Percentiles rank a stretch among this genome's conserved stretches.
Evolutionary conservation across 257 asterid genomes (phyloP).

Genomic region (Coffea canephora): DNA sequence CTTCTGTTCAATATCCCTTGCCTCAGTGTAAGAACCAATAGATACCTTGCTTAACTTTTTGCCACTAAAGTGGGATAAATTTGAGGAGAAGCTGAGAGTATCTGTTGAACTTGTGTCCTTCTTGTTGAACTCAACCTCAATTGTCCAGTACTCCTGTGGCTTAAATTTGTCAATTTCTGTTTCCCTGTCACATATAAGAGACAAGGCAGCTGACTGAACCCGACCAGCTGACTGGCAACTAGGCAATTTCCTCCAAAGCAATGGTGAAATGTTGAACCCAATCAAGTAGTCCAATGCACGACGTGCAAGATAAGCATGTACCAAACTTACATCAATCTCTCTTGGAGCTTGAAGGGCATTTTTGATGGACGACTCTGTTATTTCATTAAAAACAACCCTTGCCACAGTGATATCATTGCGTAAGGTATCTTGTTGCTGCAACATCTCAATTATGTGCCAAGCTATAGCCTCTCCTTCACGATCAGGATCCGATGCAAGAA

Average conservation of each 20-base stretch:
- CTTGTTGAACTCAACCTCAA: constrained; percentile 50
- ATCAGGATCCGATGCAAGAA: constrained; percentile 98
- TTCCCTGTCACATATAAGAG: constrained; percentile 88
- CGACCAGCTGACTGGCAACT: constrained; percentile 98
- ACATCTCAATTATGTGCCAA: constrained; percentile 95
- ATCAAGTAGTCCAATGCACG: constrained; percentile 96
- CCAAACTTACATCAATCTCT: constrained; percentile 70
- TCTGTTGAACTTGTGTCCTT: constrained; percentile 30
- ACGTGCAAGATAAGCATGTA: constrained; percentile 89
- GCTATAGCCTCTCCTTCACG: constrained; percentile 99
- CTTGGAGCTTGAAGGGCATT: constrained; percentile 84
- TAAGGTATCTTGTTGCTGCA: constrained; percentile 85
- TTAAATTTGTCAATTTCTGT: constrained; percentile 71
- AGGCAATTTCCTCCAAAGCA: constrained; percentile 92
- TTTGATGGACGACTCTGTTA: constrained; percentile 87
- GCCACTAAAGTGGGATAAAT: constrained; percentile 56
- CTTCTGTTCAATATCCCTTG: constrained; percentile 54
- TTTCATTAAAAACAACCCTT: constrained; percentile 81
- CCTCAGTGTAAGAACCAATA: constrained; percentile 55
- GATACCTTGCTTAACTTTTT: constrained; percentile 58
- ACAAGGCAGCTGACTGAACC: constrained; percentile 92
- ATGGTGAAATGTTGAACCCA: constrained; percentile 92
- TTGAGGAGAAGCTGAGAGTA: constrained; percentile 38
- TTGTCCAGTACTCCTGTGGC: constrained; percentile 83
- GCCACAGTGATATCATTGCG: constrained; percentile 65